Base-by-base conservation (phyloP, 129 eudicot genomes). In the Flaveria bidentis region DNA sequence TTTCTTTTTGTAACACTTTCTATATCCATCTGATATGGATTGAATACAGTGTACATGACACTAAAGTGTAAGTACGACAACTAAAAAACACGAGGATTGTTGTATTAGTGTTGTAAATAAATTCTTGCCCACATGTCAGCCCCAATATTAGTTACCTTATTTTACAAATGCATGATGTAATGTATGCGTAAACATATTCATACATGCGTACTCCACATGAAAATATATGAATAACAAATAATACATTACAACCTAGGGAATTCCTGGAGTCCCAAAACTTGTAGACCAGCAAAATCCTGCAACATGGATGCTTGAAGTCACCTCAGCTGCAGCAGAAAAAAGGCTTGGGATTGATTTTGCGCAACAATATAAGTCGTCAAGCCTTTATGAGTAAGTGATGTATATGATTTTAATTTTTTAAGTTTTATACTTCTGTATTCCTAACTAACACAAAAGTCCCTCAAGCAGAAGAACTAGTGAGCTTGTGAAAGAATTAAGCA, bases 261-360 rank as follows among this genome's bases (percentile, higher is more conserved):
- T 86, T 57, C 82, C 84, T 0, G 93, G 93, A 68, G 82, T 88
- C 22, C 88, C 86, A 46, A 82, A 76, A 77, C 84, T 90, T 26
- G 78, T 60, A 75, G 89, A 87, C 44, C 66, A 76, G 42, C 83
- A 81, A 74, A 87, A 90, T 80, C 96, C 96, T 1, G 92, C 96
- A 33, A 68, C 96, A 42, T 90, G 96, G 96, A 90, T 90, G 96
- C 85, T 90, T 23, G 92, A 87, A 69, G 91, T 79, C 28, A 90
- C 87, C 80, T 90, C 92, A 64, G 73, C 15, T 39, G 87, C 83
- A 60, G 63, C 68, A 52, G 96, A 87, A 84, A n/a, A 36, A 28
- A 78, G 72, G 8, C 86, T 84, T 23, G 87, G 85, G 42, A 80
- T 86, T 15, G 89, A 90, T 80, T 87, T 87, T 72, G 89, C 83